Evolutionary conservation across 2,329 filamentous ascomycete genomes (phyloP), one percentile per base, ranked within the genome.

Genomic region (Neophaeococcomyces aloes): DNA sequence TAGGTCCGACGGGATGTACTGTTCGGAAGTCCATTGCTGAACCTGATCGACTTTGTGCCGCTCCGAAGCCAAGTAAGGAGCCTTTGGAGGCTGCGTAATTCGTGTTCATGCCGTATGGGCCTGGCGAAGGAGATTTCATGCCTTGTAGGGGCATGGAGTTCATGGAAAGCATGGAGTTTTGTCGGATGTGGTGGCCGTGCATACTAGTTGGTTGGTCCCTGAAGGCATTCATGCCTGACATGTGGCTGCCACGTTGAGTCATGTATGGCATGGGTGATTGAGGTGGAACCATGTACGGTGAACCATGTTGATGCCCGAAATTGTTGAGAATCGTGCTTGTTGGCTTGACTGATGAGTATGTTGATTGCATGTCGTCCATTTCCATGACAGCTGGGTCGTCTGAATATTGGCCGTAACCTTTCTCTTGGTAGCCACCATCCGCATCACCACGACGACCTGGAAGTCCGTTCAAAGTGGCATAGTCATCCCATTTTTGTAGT

Each of bases 361-460:
- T 81, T 1, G 87, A 94, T 62, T 86, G 88, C 74, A 96, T 94
- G 62, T 98, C 91, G 61, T 98, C 93, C 82, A 96, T 88, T 65
- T 98, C 91, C 60, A 68, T 61, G 44, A 48, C 45, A 58, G 87
- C 94, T n/a, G 66, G 69, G 50, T 82, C 79, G 49, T 89, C 83
- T 31, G 81, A 76, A 56, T 86, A 88, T 1, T 68, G 67, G 18
- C 78, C 73, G 48, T 67, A 68, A 42, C 60, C 56, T 53, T 74
- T 74, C 51, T 69, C 65, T 66, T 86, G 85, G 63, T 84, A 83
- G 29, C 69, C 66, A 15, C 25, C 44, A 29, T 52, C 53, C 31
- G 50, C 49, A 36, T 77, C 74, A 42, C 87, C 88, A 48, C 91
- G 86, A 47, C 89, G 86, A 14, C 91, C 91, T 27, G 91, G 91